phyloP scores from a whole-genome alignment of 1,284 basidiomycete genomes.

The Trichosporon sp. region DNA sequence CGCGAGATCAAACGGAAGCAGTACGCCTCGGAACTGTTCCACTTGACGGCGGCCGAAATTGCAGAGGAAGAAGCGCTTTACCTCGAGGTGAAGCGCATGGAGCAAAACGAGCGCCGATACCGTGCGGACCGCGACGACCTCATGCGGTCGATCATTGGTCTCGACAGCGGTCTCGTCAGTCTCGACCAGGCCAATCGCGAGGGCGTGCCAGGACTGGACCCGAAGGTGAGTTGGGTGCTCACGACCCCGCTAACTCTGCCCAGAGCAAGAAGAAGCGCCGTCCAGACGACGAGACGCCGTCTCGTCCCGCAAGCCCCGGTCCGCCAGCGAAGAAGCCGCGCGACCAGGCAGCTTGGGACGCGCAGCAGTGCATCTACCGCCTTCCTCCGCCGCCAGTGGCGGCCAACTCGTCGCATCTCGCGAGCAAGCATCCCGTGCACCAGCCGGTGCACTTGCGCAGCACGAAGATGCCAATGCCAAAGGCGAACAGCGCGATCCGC shows the following conservation, averaged over 20 bases:
- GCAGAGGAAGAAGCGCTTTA: constrained; percentile 95
- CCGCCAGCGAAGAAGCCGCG: constrained; percentile 47
- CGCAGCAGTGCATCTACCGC: constrained; percentile 53
- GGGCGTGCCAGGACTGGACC: constrained; percentile 54
- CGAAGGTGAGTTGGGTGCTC: constrained; percentile 19
- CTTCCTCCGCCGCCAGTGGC: constrained; percentile 35
- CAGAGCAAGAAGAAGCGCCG: constrained; percentile 55
- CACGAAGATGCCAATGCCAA: constrained; percentile 75
- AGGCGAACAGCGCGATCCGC: constrained; percentile 69
- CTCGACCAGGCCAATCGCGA: constrained; percentile 52
- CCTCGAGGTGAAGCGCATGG: constrained; percentile 88
- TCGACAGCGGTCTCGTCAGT: constrained; percentile 79
- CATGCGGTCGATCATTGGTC: constrained; percentile 76
- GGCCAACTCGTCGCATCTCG: constrained; percentile 43
- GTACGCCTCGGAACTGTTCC: constrained; percentile 82
- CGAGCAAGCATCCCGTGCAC: constrained; percentile 59
- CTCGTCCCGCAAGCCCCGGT: constrained; percentile 32
- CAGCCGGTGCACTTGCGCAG: constrained; percentile 77
- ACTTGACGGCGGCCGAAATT: constrained; percentile 82
- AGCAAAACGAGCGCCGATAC: constrained; percentile 88
- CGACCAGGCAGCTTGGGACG: constrained; percentile 41
- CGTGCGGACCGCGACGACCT: constrained; percentile 88
- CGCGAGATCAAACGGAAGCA: constrained; percentile 87
- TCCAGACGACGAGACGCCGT: constrained; percentile 41
- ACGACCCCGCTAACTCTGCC: constrained; percentile 16